phyloP scores from a whole-genome alignment of 2,329 filamentous ascomycete genomes.

The Bertia moriformis region DNA sequence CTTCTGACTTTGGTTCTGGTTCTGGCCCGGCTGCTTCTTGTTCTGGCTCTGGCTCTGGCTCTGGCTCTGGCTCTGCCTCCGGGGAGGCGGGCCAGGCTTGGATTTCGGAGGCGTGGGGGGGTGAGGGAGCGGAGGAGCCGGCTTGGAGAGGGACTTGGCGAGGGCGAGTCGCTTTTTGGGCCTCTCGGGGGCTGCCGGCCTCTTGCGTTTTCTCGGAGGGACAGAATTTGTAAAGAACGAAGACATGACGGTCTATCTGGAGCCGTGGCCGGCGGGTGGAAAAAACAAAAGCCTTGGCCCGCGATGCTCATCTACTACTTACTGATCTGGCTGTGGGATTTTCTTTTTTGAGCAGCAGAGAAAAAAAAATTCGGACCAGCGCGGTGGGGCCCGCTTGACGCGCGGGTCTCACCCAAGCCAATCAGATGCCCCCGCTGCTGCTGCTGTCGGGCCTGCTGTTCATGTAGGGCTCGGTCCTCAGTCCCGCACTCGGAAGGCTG shows the following conservation, averaged over 20 bases:
- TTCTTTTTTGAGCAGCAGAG: constrained; percentile 18
- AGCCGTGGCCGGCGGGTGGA: too few relatives aligned
- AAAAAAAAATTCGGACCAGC: constrained; percentile 11
- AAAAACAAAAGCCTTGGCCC: too few relatives aligned
- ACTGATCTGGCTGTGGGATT: too few relatives aligned
- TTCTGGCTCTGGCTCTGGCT: constrained; percentile 2
- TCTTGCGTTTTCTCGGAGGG: constrained; percentile 81
- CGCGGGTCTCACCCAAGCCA: too few relatives aligned
- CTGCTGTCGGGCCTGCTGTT: too few relatives aligned
- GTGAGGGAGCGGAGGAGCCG: constrained; percentile 12
- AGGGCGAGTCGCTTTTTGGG: constrained; percentile 45
- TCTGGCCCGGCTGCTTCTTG: constrained; percentile 14
- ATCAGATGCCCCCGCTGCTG: too few relatives aligned
- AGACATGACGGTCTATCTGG: constrained; percentile 69
- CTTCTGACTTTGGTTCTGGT: constrained; percentile 27
- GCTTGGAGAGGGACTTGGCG: constrained; percentile 15
- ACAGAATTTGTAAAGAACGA: constrained; percentile 89
- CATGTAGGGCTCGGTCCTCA: too few relatives aligned
- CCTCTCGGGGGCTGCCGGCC: constrained; percentile 34
- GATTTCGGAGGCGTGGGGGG: too few relatives aligned
- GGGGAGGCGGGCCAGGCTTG: too few relatives aligned
- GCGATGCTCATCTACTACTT: too few relatives aligned
- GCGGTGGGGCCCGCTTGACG: constrained; percentile 6
- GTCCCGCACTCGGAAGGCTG: too few relatives aligned
- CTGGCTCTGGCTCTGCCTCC: constrained; percentile 10